Evolutionary conservation across 805 yeast species (phyloP), one percentile per base, ranked within the genome.

Genomic region (Nakazawaea populi): DNA sequence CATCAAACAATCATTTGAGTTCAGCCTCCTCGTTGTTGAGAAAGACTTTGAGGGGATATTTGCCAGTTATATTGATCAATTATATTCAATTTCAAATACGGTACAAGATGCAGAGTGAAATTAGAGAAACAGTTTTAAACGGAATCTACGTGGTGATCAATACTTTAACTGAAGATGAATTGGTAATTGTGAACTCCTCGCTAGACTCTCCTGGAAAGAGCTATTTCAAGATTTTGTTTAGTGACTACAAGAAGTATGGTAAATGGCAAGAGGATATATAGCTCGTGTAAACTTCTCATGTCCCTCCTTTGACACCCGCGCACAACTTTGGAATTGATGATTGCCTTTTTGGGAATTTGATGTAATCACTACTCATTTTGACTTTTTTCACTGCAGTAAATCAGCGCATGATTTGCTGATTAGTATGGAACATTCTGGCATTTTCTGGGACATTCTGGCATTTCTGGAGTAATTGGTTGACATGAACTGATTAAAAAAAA

Each of bases 201-300:
- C 67, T 90, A 58, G 96, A 92, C 57, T 62, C 69, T 27, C 78
- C 87, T 39, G 86, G 94, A 4, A 78, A 88, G 57, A 73, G 82
- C 1, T 80, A 83, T 58, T 85, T 83, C 72, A 82, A 76, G 60
- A 71, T 79, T 0, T 60, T 91, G 40, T 89, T 87, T 58, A 79
- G 79, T 6, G 88, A 85, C 55, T 92, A 89, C 69, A 80, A 79
- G 62, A 82, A 76, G 60, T 75, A 74, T 54, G 97, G 96, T 46
- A 87, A 86, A 65, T 91, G 97, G 97, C 79, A 70, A 52, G 89
- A 81, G 54, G 76, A 74, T 18, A 29, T 43, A 10, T 47, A 47
- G 42, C 14, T 29, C 35, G 35, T 18, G 24, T 18, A 18, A 18
- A 18, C 24, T 18, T 18, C 24, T 18, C 24, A 18, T 18, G 24